Evolutionary conservation across 108 stramenopile genomes (phyloP), one percentile per base, ranked within the genome.

Genomic region (Craspedostauros australis): DNA sequence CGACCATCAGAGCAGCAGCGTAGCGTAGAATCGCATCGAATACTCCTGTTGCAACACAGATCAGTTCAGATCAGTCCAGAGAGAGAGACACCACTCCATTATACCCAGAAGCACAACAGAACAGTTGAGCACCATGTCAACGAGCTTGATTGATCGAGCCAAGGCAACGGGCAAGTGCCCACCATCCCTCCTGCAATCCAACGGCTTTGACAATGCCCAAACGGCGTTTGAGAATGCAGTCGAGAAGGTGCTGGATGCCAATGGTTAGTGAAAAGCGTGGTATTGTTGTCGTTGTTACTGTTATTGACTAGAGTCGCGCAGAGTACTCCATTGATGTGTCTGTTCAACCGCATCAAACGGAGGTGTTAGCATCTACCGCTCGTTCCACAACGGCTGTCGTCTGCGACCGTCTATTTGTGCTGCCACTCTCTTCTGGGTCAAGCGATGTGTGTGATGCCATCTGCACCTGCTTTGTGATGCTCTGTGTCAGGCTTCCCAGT

Each of bases 121-220:
- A n/a, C n/a, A n/a, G n/a, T n/a, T n/a, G 12, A 46, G 37, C 41
- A 39, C n/a, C 45, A 20, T 24, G 15, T 31, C 18, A 27, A 60
- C 45, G 57, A 57, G 29, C 42, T 23, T 73, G 8, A 31, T 79
- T 3, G 50, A 79, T 55, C 54, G 63, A 29, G 72, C 63, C 7
- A 38, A 68, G 27, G 62, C 62, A 2, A 73, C 66, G 40, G 77
- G 77, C 46, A 66, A 43, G 26, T 73, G 68, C 47, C 68, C 77
- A 5, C 77, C 77, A 40, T 72, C 77, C 9, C 54, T 79, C 34
- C 38, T 70, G 2, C 15, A 25, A 16, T 50, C 52, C 6, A 27
- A 21, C 21, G 3, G 57, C 11, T 30, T 66, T 3, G 59, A 66
- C 22, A 16, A 14, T 16, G 20, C 32, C 1, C 38, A 51, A 18